Conservation (phyloP, 192 early-diverging fungal species). For the Cladochytrium replicatum region DNA sequence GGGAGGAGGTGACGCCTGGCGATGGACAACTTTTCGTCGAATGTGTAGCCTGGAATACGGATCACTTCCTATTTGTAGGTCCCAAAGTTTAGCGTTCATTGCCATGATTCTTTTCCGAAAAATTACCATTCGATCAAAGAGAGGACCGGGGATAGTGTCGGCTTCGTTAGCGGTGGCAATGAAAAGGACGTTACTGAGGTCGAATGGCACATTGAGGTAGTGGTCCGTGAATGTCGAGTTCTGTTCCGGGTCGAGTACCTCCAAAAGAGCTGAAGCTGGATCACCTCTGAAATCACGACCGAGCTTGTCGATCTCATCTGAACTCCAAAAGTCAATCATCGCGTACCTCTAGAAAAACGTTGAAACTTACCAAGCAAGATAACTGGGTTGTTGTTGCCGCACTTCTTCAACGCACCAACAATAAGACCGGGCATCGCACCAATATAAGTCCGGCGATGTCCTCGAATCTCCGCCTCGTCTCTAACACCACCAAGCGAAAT, state of each 20-base stretch:
- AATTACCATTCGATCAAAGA: slow-evolving; percentile 69
- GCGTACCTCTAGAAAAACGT: no score
- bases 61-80: slow-evolving; percentile 55
- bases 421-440: slow-evolving; percentile 75
- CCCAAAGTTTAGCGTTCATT: no score
- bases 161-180: slow-evolving; percentile 75
- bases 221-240: slow-evolving; percentile 74
- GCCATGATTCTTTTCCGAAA: slow-evolving; percentile 4
- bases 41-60: slow-evolving; percentile 66
- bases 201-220: slow-evolving; percentile 60
- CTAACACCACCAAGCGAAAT: slow-evolving; percentile 74
- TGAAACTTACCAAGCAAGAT: slow-evolving; percentile 55
- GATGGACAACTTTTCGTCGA: slow-evolving; percentile 74
- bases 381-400: slow-evolving; percentile 68
- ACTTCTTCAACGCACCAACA: slow-evolving; percentile 59
- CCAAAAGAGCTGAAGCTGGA: slow-evolving; percentile 70
- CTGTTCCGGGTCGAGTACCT: slow-evolving; percentile 81
- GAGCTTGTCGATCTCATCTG: slow-evolving; percentile 80
- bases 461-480: slow-evolving; percentile 82
- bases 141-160: slow-evolving; percentile 67
- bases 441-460: slow-evolving; percentile 80
- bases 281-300: slow-evolving; percentile 60
- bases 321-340: neutral
- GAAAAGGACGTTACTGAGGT: slow-evolving; percentile 60
- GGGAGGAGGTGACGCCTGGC: slow-evolving; percentile 62